Percentiles rank a stretch among this genome's conserved stretches.
Conservation (phyloP, 495 filamentous ascomycete species). For the Penicillium ochrochloron region DNA sequence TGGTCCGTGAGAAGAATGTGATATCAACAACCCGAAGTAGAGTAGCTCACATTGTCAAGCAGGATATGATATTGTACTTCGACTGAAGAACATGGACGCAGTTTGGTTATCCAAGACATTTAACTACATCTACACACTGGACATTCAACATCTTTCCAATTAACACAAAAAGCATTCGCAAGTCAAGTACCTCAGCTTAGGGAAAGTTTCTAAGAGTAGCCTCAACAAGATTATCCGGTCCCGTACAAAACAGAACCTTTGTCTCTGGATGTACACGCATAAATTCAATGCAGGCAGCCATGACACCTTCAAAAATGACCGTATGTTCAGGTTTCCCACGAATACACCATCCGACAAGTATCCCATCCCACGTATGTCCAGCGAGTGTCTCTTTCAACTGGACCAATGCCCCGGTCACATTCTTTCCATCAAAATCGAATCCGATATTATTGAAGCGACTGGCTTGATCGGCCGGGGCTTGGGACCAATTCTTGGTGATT, state of each 20-base stretch:
- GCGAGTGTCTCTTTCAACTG: neutral
- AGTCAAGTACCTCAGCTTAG: neutral
- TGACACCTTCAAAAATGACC: neutral
- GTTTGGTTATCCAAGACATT: neutral
- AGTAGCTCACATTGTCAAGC: too few relatives aligned
- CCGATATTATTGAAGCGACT: neutral
- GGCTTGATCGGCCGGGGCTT: neutral
- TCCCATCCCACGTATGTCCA: neutral
- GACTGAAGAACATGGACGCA: too few relatives aligned
- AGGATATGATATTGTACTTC: too few relatives aligned
- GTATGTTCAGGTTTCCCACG: neutral
- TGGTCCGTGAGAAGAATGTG: too few relatives aligned
- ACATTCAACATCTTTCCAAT: neutral
- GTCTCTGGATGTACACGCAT: neutral
- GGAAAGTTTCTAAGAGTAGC: constrained; percentile 1
- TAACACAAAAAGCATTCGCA: neutral
- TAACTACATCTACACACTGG: neutral
- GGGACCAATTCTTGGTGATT: neutral
- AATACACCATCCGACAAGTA: neutral
- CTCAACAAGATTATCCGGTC: neutral
- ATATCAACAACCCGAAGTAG: too few relatives aligned
- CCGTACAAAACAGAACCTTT: neutral
- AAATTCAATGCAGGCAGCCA: neutral
- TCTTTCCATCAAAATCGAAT: neutral
- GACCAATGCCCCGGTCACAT: neutral